These are phyloP conservation scores for Moesziomyces globuligerus DNA, from an alignment of 1,284 basidiomycete genomes.

Conservation along the genomic window DNA sequence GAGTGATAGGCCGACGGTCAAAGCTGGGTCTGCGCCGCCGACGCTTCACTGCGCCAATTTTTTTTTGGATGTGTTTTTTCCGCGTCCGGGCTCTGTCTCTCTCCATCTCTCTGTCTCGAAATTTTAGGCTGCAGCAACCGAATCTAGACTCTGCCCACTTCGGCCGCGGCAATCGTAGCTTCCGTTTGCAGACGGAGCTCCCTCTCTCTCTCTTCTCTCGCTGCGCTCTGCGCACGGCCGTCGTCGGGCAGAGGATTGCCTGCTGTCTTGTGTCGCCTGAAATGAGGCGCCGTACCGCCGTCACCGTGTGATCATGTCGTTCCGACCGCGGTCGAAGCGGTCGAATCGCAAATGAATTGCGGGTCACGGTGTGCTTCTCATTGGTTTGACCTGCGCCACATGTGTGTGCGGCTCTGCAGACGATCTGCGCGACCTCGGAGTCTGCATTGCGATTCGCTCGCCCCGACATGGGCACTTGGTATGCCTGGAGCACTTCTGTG, in stretches of 20 bases:
- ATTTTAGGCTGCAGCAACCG: background rate
- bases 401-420: no score
- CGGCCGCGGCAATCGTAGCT: conserved; percentile 3
- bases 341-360: no score
- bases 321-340: no score
- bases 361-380: no score
- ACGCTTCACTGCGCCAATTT: conserved; percentile 4
- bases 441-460: background rate
- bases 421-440: background rate
- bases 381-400: no score
- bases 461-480: background rate
- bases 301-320: no score
- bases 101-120: background rate
- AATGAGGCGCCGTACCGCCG: no score
- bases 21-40: conserved; percentile 12
- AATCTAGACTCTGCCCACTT: conserved; percentile 19
- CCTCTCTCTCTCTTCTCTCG: background rate
- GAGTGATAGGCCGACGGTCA: conserved; percentile 22
- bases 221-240: background rate
- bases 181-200: conserved; percentile 6
- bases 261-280: no score
- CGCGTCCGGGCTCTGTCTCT: background rate
- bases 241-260: background rate
- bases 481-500: no score
- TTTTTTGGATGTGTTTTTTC: conserved; percentile 2